Evolutionary conservation across 495 filamentous ascomycete species (phyloP), one percentile per base, ranked within the genome.

Genomic region (Xylaria palmicola): DNA sequence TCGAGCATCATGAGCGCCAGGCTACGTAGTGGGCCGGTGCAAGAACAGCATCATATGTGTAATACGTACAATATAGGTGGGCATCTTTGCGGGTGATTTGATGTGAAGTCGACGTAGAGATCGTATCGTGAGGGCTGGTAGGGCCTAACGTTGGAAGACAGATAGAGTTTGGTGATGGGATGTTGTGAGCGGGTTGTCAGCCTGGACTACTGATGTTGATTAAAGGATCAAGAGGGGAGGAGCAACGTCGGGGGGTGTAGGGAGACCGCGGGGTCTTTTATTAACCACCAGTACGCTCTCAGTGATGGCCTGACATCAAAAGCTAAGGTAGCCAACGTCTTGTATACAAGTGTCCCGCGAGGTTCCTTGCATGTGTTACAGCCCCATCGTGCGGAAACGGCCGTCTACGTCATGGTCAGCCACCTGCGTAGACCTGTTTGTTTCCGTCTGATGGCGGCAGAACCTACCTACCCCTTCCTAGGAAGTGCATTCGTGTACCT

Each of bases 21-120:
- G 6, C 19, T 34, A 19, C 20, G 30, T 20, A 22, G 27, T n/a
- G n/a, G n/a, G n/a, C n/a, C n/a, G n/a, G 15, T 32, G 9, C 6
- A 29, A 15, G 0, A 24, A 29, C 17, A 37, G 57, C 6, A 48
- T 9, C 24, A 30, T n/a, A 7, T 19, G 2, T 27, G 15, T 5
- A 45, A 49, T 26, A 78, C 82, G 50, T 79, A 90, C 88, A 68
- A 90, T 91, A 80, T 83, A 87, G 64, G 85, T 80, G 82, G 87
- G 83, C 88, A 90, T 90, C 60, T 67, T 86, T 71, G 47, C n/a
- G 53, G 53, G 19, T 54, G 54, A 39, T n/a, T 63, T 62, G 29
- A 49, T 63, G 48, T 53, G 45, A 30, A 67, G 58, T 43, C 51
- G 49, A 63, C 54, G 66, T 63, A 36, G 59, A 59, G 29, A 12